Evolutionary conservation across 2,329 filamentous ascomycete species (phyloP).

Genomic region (Aspergillus niger): DNA sequence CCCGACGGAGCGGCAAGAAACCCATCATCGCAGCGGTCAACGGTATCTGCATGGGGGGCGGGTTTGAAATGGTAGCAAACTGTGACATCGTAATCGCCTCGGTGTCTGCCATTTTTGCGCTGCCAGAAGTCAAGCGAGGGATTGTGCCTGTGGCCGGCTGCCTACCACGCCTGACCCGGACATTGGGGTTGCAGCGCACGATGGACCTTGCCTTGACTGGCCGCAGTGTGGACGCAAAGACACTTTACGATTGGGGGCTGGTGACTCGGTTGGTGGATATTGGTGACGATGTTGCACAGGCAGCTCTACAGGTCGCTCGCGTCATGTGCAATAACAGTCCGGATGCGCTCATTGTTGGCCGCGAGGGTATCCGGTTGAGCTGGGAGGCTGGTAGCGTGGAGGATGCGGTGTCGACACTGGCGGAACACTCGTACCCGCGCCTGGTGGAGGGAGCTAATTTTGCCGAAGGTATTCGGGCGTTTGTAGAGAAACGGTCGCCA

Average conservation of each 20-base stretch:
- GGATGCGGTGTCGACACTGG: slow-evolving; percentile 59
- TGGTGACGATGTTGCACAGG: slow-evolving; percentile 35
- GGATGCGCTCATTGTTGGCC: slow-evolving; percentile 70
- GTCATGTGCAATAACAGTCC: slow-evolving; percentile 67
- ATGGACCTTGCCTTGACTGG: slow-evolving; percentile 71
- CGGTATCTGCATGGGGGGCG: slow-evolving; percentile 72
- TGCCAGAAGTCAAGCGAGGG: slow-evolving; percentile 72
- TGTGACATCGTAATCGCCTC: slow-evolving; percentile 64
- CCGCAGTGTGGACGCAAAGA: slow-evolving; percentile 61
- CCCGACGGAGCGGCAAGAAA: slow-evolving; percentile 68
- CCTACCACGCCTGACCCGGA: slow-evolving; percentile 65
- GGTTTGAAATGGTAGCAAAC: slow-evolving; percentile 75
- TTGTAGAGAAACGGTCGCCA: slow-evolving; percentile 71
- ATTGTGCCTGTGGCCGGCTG: slow-evolving; percentile 72
- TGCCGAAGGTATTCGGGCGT: slow-evolving; percentile 70
- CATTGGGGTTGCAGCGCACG: slow-evolving; percentile 68
- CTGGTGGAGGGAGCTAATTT: slow-evolving; percentile 70
- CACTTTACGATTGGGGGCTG: slow-evolving; percentile 63
- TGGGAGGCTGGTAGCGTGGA: slow-evolving; percentile 71
- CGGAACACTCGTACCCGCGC: slow-evolving; percentile 59
- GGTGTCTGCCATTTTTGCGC: slow-evolving; percentile 60
- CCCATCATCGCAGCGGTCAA: slow-evolving; percentile 77
- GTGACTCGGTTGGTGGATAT: slow-evolving; percentile 65
- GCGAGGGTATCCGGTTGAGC: slow-evolving; percentile 67
- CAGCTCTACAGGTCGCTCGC: slow-evolving; percentile 59